Evolutionary conservation across 176 grass and related monocot species (phyloP), one percentile per base, ranked within the genome.

Genomic region (Zea luxurians): DNA sequence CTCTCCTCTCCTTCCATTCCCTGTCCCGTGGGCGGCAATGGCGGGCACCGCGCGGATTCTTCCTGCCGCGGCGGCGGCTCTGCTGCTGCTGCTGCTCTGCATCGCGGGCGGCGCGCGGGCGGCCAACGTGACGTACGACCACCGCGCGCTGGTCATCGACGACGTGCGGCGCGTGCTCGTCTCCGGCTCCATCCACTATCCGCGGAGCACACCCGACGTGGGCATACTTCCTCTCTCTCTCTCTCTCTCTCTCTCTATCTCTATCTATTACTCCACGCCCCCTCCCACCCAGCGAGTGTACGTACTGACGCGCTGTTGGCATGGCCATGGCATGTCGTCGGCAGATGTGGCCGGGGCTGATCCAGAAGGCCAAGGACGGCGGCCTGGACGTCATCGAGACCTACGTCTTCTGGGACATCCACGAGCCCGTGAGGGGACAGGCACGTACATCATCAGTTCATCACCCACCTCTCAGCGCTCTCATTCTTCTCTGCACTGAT

Each of bases 181-280:
- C 92, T 99, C 96, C 64, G 96, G 96, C 4, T 99, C 96, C 78
- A 89, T 99, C 71, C 96, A 99, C 74, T 99, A 99, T 75, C 96
- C 96, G 15, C 90, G 96, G 79, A 99, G 96, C 83, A 99, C 96
- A 6, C 96, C 96, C 43, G 87, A 99, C 78, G 96, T 97, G 16
- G 38, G 86, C 72, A 27, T 12, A 45, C 41, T 42, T 48, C 15
- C 27, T 34, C 4, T 27, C 27, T 27, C 27, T 27, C 53, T 20
- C 27, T 38, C 5, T n/a, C 27, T 34, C 4, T 27, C 27, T 27
- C 27, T 27, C 53, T 20, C 27, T 38, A n/a, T n/a, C n/a, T n/a
- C n/a, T n/a, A n/a, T n/a, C 5, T 6, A 3, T 38, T 61, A 5
- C 16, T 35, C 17, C 58, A 8, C 53, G 16, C 13, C 27, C 27